phyloP scores from a whole-genome alignment of 768 basidiomycete species.

The Boletus tomentosulus region DNA sequence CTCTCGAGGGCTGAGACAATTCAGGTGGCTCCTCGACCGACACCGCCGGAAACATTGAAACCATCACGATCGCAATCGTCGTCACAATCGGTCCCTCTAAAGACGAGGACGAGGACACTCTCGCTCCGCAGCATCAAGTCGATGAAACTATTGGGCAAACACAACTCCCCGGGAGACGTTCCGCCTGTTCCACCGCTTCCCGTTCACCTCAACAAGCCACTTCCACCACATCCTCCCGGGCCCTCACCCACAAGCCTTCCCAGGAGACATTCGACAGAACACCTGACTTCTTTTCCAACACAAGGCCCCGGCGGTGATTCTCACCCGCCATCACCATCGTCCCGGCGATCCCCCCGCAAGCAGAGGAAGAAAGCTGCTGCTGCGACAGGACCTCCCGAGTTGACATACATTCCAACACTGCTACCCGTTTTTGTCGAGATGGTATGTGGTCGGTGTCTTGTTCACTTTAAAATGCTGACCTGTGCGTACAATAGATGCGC shows the following conservation, averaged over 20 bases:
- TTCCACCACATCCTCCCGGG: slow-evolving; percentile 34
- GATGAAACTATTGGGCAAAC: slow-evolving; percentile 30
- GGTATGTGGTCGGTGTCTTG: slow-evolving; percentile 42
- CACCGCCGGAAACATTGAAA: neutral
- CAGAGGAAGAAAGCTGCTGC: slow-evolving; percentile 42
- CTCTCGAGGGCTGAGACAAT: slow-evolving; percentile 1
- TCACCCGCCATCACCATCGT: slow-evolving; percentile 3
- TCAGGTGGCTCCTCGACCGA: neutral
- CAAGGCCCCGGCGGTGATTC: neutral
- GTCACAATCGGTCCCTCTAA: slow-evolving; percentile 5
- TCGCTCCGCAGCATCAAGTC: slow-evolving; percentile 49
- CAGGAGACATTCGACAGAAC: slow-evolving; percentile 18
- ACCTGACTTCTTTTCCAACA: neutral
- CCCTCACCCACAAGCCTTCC: slow-evolving; percentile 10
- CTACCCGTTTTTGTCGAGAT: slow-evolving; percentile 90
- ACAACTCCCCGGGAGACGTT: slow-evolving; percentile 30
- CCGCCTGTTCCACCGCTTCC: slow-evolving; percentile 41
- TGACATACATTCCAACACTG: slow-evolving; percentile 73
- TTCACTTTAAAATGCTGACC: slow-evolving; percentile 3
- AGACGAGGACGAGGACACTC: slow-evolving; percentile 31
- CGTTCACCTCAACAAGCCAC: slow-evolving; percentile 36
- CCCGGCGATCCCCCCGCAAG: slow-evolving; percentile 21
- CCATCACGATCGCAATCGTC: slow-evolving; percentile 6
- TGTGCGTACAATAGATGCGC: slow-evolving; percentile 29
- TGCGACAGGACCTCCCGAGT: slow-evolving; percentile 65